Base-by-base conservation (phyloP, 1,284 basidiomycete genomes). In the Neonothopanus nambi region DNA sequence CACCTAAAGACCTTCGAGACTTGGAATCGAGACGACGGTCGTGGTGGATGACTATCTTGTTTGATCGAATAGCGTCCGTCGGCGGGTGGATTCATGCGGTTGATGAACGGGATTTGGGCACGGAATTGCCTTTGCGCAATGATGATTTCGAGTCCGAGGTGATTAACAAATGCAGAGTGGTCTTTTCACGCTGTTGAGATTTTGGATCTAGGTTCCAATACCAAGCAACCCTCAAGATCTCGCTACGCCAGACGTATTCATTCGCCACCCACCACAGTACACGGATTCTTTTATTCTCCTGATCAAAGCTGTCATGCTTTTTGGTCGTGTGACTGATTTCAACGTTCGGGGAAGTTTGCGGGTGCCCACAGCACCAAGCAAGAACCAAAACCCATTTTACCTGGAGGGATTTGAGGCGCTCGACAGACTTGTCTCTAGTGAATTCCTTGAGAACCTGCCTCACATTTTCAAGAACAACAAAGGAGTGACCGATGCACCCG, bases 31-130 rank as follows among this genome's bases (percentile, higher is more conserved):
- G 90, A 57, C 76, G 90, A 50, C 77, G 90, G 53, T 87, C 89
- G 13, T 92, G 90, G 90, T 92, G 89, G 89, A 91, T 91, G 86
- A 84, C 88, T 11, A 82, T 92, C 39, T 71, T 91, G 52, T 91
- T 92, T 64, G 89, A 92, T 68, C 85, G 89, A 26, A 89, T 91
- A 43, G 89, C 85, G 17, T 90, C 89, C 18, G 84, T 91, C n/a
- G 90, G 89, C 38, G 89, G 90, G n/a, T 92, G 90, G 90, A 78
- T 91, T 44, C 89, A 92, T 64, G 84, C 82, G 13, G 80, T 92
- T 11, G 87, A 91, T 61, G 89, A 92, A 64, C 76, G 81, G 49
- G 89, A 92, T 66, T 75, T 92, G 26, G 89, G 87, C 12, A 91
- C 89, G 8, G 89, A 92, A 64, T 70, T 92, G 52, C 89, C 90